Evolutionary conservation across 495 filamentous ascomycete species (phyloP).

Genomic region (Oidiodendron maius): DNA sequence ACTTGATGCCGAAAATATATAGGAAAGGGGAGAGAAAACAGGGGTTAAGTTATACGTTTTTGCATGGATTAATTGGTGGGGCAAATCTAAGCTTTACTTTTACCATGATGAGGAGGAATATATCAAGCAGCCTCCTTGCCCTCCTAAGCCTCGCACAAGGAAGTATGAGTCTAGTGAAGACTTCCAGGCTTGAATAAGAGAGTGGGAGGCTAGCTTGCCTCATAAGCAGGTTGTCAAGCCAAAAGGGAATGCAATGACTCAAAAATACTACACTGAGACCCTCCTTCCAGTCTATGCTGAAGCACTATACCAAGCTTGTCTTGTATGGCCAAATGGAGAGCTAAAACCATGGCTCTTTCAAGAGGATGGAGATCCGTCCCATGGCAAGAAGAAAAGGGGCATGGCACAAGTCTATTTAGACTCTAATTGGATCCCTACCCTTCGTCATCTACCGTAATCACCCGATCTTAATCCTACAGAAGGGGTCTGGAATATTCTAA

Average conservation of each 20-base stretch:
- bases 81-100: background rate
- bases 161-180: slow-evolving; percentile 1
- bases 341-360: slow-evolving; percentile 6
- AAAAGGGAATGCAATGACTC: slow-evolving; percentile 8
- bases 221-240: background rate
- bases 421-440: background rate
- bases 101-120: slow-evolving; percentile 1
- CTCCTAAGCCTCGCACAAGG: slow-evolving; percentile 3
- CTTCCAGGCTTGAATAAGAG: background rate
- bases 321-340: background rate
- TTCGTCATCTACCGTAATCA: slow-evolving; percentile 2
- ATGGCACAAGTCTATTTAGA: slow-evolving; percentile 1
- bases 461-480: slow-evolving; percentile 11
- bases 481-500: slow-evolving; percentile 8
- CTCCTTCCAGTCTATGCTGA: slow-evolving; percentile 4
- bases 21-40: background rate
- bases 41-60: slow-evolving; percentile 4
- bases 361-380: slow-evolving; percentile 11
- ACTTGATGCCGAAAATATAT: slow-evolving; percentile 4
- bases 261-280: slow-evolving; percentile 9
- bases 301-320: background rate
- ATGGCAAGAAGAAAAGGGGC: slow-evolving; percentile 4
- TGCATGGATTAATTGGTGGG: slow-evolving; percentile 2
- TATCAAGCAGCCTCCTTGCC: background rate
- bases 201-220: background rate